Percentiles rank a stretch among this genome's conserved stretches.
phyloP scores from a whole-genome alignment of 305 asterid species.

The Fraxinus angustifolia region DNA sequence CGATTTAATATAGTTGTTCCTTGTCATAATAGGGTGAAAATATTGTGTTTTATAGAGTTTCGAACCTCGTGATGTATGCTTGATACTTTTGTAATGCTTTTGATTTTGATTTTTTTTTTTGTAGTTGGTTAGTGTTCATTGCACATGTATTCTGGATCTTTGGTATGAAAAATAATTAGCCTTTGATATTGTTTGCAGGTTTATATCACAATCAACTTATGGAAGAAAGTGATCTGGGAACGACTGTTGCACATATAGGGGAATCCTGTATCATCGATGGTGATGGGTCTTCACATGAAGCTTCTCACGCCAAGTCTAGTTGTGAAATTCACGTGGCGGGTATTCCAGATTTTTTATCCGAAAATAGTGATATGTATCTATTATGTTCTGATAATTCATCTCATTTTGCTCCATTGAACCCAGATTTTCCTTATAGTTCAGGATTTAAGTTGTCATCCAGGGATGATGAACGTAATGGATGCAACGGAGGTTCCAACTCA shows the following conservation, averaged over 20 bases:
- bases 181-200: conserved; percentile 31
- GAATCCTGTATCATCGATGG: conserved; percentile 31
- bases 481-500: conserved; percentile 25
- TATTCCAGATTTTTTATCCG: conserved; percentile 29
- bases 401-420: conserved; percentile 16
- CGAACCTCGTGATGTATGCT: background rate
- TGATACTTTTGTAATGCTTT: conserved; percentile 9
- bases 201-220: conserved; percentile 24
- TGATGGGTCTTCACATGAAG: conserved; percentile 32
- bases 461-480: conserved; percentile 32
- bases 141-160: conserved; percentile 14
- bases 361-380: conserved; percentile 26
- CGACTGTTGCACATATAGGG: conserved; percentile 25
- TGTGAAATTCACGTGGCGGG: conserved; percentile 27
- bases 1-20: background rate
- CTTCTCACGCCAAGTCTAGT: conserved; percentile 35
- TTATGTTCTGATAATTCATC: conserved; percentile 25
- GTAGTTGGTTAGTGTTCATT: background rate
- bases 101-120: background rate
- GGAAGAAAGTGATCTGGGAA: conserved; percentile 26
- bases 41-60: background rate
- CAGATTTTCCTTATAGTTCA: conserved; percentile 23
- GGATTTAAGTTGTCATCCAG: conserved; percentile 23
- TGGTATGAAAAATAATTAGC: conserved; percentile 19
- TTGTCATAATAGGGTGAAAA: conserved; percentile 12